A percentile compares a stretch with the other conserved stretches of the same genome.
Conservation (phyloP, 192 early-diverging fungal genomes). For the Phycomyces blakesleeanus region DNA sequence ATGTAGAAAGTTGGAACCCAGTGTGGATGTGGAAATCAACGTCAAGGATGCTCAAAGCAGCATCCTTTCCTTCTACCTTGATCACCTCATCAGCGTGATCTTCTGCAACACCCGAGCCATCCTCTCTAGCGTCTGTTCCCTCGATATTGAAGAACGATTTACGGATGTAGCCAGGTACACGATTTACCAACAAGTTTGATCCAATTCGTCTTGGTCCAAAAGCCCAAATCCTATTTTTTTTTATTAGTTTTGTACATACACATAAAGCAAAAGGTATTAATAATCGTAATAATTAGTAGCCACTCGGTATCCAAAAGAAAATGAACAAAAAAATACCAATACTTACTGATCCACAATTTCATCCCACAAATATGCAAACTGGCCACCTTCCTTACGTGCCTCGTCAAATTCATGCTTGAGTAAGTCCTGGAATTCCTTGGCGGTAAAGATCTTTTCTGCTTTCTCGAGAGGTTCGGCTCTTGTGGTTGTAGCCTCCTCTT, state of each 20-base stretch:
- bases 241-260: too few relatives aligned
- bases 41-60: constrained; percentile 47
- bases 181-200: constrained; percentile 75
- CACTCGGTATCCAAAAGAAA: too few relatives aligned
- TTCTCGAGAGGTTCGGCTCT: not conserved
- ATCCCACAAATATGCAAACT: constrained; percentile 40
- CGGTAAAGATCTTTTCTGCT: constrained; percentile 12
- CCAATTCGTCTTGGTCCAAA: constrained; percentile 83
- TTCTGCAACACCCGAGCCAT: constrained; percentile 4
- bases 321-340: constrained; percentile 6
- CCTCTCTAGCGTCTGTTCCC: constrained; percentile 1
- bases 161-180: constrained; percentile 48
- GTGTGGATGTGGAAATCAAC: constrained; percentile 79
- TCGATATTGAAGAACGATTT: constrained; percentile 35
- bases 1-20: constrained; percentile 92
- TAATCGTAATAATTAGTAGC: too few relatives aligned
- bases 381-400: constrained; percentile 41
- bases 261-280: not conserved
- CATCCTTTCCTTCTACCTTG: constrained; percentile 19
- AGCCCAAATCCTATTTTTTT: constrained; percentile 64
- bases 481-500: constrained; percentile 7
- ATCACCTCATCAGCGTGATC: constrained; percentile 22
- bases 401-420: constrained; percentile 44
- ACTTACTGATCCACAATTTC: constrained; percentile 48
- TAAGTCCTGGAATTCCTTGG: constrained; percentile 36